Percentiles rank a stretch among this genome's conserved stretches.
Evolutionary conservation across 1,284 basidiomycete species (phyloP).

Genomic region (Limonomyces culmigenus): DNA sequence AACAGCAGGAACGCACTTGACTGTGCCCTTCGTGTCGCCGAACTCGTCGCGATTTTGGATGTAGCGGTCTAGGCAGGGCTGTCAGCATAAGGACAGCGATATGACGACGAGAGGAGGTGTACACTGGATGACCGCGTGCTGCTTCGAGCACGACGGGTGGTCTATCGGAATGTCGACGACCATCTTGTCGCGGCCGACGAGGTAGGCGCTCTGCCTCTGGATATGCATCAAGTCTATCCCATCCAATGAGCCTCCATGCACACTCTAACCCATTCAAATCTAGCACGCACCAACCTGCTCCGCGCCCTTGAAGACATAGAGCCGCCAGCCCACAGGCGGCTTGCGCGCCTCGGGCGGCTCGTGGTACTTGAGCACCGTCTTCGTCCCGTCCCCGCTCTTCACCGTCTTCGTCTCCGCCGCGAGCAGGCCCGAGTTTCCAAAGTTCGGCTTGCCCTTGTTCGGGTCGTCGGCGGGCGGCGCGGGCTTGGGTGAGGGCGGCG

Average conservation of each 20-base stretch:
- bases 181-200: constrained; percentile 79
- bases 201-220: constrained; percentile 84
- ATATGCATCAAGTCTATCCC: constrained; percentile 77
- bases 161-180: constrained; percentile 85
- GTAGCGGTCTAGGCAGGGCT: background rate
- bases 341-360: constrained; percentile 97
- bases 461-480: constrained; percentile 10
- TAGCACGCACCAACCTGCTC: constrained; percentile 72
- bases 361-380: constrained; percentile 91
- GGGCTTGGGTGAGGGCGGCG: constrained; percentile 17
- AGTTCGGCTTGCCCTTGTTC: constrained; percentile 74
- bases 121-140: constrained; percentile 96
- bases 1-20: constrained; percentile 1
- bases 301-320: constrained; percentile 94
- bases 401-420: constrained; percentile 92
- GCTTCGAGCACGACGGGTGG: constrained; percentile 96
- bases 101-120: constrained; percentile 10
- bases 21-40: constrained; percentile 1
- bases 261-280: background rate
- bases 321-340: constrained; percentile 76
- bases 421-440: constrained; percentile 74
- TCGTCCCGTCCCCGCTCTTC: constrained; percentile 53
- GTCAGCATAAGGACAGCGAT: background rate
- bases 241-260: background rate
- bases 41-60: constrained; percentile 4